These are phyloP conservation scores for Aspergillus heteromorphus DNA, from an alignment of 495 filamentous ascomycete species.

Conservation along the genomic window DNA sequence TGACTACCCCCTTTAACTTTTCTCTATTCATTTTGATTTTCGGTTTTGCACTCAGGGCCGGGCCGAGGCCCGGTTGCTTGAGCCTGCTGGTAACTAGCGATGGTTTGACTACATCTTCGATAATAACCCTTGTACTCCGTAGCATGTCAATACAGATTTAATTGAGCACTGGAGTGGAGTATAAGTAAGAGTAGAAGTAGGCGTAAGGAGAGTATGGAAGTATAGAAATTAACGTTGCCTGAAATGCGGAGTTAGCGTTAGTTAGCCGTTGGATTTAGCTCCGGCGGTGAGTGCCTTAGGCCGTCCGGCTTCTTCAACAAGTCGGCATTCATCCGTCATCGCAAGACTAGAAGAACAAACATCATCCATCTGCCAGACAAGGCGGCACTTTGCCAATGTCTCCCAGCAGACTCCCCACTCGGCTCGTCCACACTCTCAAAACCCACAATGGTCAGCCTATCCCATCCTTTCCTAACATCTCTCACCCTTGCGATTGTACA, in stretches of 20 bases:
- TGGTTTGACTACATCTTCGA: slow-evolving; percentile 45
- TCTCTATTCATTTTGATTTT: slow-evolving; percentile 17
- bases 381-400: slow-evolving; percentile 26
- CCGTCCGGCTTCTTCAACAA: background rate
- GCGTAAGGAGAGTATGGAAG: too few species aligned
- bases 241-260: background rate
- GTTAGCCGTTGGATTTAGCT: background rate
- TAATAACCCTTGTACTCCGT: slow-evolving; percentile 46
- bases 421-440: slow-evolving; percentile 39
- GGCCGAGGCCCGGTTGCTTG: slow-evolving; percentile 30
- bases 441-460: slow-evolving; percentile 38
- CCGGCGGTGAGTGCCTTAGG: slow-evolving; percentile 3
- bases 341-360: too few species aligned
- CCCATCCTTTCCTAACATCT: background rate
- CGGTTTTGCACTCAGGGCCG: slow-evolving; percentile 18
- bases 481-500: background rate
- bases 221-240: background rate
- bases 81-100: slow-evolving; percentile 44
- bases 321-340: too few species aligned
- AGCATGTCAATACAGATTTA: slow-evolving; percentile 35
- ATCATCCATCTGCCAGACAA: too few species aligned
- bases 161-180: slow-evolving; percentile 9
- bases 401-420: slow-evolving; percentile 26
- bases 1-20: slow-evolving; percentile 36
- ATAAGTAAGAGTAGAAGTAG: background rate